Base-by-base conservation (phyloP, 2,329 filamentous ascomycete species). In the Alternaria triticina region DNA sequence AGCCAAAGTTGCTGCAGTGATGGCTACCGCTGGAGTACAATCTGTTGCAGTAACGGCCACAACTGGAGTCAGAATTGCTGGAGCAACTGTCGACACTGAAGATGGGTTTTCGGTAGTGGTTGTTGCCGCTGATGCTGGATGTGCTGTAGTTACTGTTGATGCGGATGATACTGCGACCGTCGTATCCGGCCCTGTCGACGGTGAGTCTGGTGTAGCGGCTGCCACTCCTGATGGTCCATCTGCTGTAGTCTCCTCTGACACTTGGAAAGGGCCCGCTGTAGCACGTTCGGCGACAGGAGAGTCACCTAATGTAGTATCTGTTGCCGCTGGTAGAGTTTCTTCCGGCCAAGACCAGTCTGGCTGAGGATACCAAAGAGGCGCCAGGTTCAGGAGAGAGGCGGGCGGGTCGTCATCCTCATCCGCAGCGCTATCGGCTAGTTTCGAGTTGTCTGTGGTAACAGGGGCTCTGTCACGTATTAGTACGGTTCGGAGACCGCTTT, bases 401-500 rank as follows among this genome's bases (percentile, higher is more conserved):
- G 46, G 46, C 6, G 61, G 61, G 11, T 63, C 61, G 33, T 15
- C 40, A 22, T 63, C 36, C 10, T 51, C 33, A 10, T 51, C 36
- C 8, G 30, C 11, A 22, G 28, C 20, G 23, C 33, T 15, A n/a
- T 4, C 3, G 30, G 11, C 12, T 6, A 9, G 11, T 13, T 30
- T 20, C 23, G 54, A 13, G 13, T 11, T 13, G 15, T 36, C n/a
- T 44, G 47, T 8, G 28, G 43, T n/a, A 11, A 27, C 30, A n/a
- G 47, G 27, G 17, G 20, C 27, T 25, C 17, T 30, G 12, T 30
- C 44, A 0, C 15, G 17, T 27, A 28, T 45, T 33, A 44, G 30
- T 27, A 27, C 33, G 15, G 47, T 13, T 23, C n/a, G 6, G 5
- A 57, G 43, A 44, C 43, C 27, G 47, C 47, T 54, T 30, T 54